phyloP scores from a whole-genome alignment of 441 rosid genomes.

The Erodium moschatum region DNA sequence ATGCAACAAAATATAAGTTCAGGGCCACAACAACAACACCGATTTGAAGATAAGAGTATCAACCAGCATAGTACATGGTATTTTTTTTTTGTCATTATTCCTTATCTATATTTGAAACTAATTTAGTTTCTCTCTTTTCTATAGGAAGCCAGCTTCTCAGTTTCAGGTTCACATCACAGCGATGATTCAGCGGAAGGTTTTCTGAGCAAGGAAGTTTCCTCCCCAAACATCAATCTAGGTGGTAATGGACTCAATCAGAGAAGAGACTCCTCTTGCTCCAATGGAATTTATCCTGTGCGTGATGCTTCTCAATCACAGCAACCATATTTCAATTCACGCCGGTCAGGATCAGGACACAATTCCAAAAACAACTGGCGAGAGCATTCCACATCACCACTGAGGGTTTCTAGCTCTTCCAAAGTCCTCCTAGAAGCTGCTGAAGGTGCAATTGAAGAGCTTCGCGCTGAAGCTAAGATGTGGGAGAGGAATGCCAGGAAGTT shows the following conservation, averaged over 20 bases:
- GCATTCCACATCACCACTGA: conserved; percentile 20
- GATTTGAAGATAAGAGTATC: no score
- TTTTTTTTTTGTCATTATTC: no score
- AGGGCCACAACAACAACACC: no score
- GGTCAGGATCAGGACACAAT: conserved; percentile 20
- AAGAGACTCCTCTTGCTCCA: conserved; percentile 26
- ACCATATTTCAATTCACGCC: conserved; percentile 26
- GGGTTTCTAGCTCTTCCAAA: conserved; percentile 32
- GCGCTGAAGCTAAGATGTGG: conserved; percentile 46
- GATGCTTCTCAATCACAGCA: conserved; percentile 28
- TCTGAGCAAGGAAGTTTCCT: conserved; percentile 20
- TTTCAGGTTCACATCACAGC: conserved; percentile 34
- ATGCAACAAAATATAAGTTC: no score
- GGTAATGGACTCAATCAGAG: conserved; percentile 16
- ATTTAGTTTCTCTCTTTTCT: background rate
- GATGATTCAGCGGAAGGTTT: conserved; percentile 32
- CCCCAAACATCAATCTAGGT: conserved; percentile 11
- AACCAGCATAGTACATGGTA: no score
- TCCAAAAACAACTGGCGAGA: conserved; percentile 27
- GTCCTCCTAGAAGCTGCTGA: conserved; percentile 49
- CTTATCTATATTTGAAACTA: background rate
- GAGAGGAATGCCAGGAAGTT: conserved; percentile 44
- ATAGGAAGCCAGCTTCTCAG: conserved; percentile 31
- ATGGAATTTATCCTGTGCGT: conserved; percentile 16
- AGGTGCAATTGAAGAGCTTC: conserved; percentile 39